Conservation (phyloP, 225 moss, liverwort and hornwort species). For the Neckera pumila region DNA sequence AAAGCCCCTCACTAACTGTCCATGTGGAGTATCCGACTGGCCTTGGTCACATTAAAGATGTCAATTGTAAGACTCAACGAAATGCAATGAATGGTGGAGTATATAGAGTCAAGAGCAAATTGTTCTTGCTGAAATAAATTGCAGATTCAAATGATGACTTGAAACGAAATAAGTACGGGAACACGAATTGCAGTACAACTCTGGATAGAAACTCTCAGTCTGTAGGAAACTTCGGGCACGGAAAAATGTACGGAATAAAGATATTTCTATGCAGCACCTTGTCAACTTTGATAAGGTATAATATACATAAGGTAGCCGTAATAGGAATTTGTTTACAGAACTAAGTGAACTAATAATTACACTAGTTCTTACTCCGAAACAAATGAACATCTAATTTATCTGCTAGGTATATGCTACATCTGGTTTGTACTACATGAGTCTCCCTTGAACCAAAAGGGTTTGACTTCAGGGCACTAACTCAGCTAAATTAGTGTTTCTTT, state of each 20-base stretch:
- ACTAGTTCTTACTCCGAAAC: neutral
- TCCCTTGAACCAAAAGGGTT: neutral
- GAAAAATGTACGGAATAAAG: neutral
- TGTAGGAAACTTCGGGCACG: neutral
- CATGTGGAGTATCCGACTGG: neutral
- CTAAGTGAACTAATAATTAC: no score
- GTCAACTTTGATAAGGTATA: neutral
- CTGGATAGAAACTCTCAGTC: neutral
- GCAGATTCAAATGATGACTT: neutral
- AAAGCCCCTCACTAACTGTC: neutral
- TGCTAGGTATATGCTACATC: neutral
- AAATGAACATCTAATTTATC: neutral
- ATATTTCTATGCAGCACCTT: neutral
- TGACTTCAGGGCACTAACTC: neutral
- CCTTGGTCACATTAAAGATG: neutral
- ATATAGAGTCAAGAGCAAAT: neutral
- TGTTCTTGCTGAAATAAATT: neutral
- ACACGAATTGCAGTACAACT: neutral
- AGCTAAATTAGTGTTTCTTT: neutral
- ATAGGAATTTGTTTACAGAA: neutral
- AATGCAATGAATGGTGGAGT: neutral
- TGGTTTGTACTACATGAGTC: neutral
- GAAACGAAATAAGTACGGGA: neutral
- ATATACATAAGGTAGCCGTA: neutral
- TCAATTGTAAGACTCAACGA: neutral